Evolutionary conservation across 495 filamentous ascomycete genomes (phyloP).

Genomic region (Penicillium riverlandense): DNA sequence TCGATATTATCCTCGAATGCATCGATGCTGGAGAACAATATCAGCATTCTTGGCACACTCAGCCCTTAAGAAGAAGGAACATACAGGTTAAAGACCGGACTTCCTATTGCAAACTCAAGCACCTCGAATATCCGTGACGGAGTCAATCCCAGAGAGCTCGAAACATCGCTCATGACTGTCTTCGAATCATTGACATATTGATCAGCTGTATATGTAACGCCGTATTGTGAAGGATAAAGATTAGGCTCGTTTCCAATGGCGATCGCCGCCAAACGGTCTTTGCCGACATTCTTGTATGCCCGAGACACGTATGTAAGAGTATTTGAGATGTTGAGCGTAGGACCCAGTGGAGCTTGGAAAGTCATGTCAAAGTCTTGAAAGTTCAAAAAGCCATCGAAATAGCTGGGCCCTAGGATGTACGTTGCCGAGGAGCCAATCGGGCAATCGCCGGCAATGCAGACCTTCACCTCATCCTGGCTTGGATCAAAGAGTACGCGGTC

Average conservation of each 20-base stretch:
- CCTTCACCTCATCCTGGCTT: constrained; percentile 1
- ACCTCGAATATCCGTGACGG: too few species aligned
- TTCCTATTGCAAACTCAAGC: too few species aligned
- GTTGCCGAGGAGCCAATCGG: constrained; percentile 1
- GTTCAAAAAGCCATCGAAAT: constrained; percentile 13
- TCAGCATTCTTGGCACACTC: too few species aligned
- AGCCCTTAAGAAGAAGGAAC: not conserved
- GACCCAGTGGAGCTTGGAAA: constrained; percentile 16
- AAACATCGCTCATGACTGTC: too few species aligned
- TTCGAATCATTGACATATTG: constrained; percentile 5
- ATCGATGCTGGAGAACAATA: not conserved
- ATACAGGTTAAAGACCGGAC: not conserved
- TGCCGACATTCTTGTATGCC: constrained; percentile 8
- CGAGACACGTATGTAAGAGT: constrained; percentile 8
- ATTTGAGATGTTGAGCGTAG: not conserved
- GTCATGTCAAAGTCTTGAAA: constrained; percentile 9
- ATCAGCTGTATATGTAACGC: not conserved
- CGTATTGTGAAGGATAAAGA: constrained; percentile 1
- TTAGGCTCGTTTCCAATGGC: constrained; percentile 20
- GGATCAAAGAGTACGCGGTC: constrained; percentile 9
- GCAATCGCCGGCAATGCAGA: constrained; percentile 2
- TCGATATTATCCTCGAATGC: constrained; percentile 2
- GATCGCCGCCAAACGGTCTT: constrained; percentile 13
- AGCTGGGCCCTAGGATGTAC: constrained; percentile 11
- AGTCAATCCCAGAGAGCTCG: too few species aligned